Percentiles rank a stretch among this genome's conserved stretches.
phyloP scores from a whole-genome alignment of 768 basidiomycete species.

The Hygrophoropsis aurantiaca region DNA sequence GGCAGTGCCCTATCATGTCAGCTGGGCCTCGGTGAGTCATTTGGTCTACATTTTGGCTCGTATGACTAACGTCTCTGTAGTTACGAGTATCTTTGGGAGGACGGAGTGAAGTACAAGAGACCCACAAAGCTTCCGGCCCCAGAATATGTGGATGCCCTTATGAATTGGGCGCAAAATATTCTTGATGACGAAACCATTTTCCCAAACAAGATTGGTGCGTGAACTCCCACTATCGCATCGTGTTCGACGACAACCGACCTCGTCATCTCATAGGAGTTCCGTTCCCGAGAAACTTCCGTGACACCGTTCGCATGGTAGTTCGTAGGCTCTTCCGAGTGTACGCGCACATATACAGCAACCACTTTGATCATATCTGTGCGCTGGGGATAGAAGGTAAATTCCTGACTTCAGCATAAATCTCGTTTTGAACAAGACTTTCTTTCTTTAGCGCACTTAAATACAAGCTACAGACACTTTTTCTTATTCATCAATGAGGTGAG shows the following conservation, averaged over 20 bases:
- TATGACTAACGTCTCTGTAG: conserved; percentile 38
- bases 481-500: conserved; percentile 92
- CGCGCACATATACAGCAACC: conserved; percentile 98
- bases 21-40: conserved; percentile 90
- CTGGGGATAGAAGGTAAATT: conserved; percentile 91
- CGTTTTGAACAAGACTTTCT: conserved; percentile 1
- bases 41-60: conserved; percentile 3
- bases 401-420: background rate
- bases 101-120: conserved; percentile 80
- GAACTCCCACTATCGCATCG: conserved; percentile 1
- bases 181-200: conserved; percentile 92
- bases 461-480: conserved; percentile 97
- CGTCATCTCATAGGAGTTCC: conserved; percentile 70
- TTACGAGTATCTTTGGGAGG: conserved; percentile 95
- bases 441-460: conserved; percentile 88
- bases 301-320: conserved; percentile 88
- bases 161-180: conserved; percentile 96
- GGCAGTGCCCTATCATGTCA: conserved; percentile 93
- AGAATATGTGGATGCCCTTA: conserved; percentile 95
- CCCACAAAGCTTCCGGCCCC: conserved; percentile 95
- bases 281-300: conserved; percentile 87
- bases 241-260: conserved; percentile 5
- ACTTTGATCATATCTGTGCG: conserved; percentile 98
- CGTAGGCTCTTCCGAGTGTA: conserved; percentile 95
- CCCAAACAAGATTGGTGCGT: conserved; percentile 89